Base-by-base conservation (phyloP, 164 flowering plant species). In the Vitis cinerea region DNA sequence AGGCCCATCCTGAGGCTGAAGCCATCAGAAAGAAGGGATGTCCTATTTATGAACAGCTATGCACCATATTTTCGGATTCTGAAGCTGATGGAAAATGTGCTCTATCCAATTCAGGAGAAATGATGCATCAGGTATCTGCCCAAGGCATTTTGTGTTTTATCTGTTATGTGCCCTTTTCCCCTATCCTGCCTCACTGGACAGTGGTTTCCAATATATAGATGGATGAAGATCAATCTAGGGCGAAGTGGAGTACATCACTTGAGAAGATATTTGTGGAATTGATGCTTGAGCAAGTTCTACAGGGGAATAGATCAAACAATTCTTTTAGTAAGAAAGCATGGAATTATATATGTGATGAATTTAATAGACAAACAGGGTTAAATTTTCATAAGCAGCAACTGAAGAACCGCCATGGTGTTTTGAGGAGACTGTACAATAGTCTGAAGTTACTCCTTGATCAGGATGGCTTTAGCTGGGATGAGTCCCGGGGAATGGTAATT, bases 271-370 rank as follows among this genome's bases (percentile, higher is more conserved):
- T 53, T 53, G 56, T 12, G 6, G 56, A 53, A 14, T 53, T 53
- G 16, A 53, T 53, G 56, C 56, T 53, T 0, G 56, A 53, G 56
- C 56, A 53, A n/a, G 56, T 53, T 13, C 56, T 53, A n/a, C 56
- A 13, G 29, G 62, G 62, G 15, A 59, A 59, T 59, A 59, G 62
- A 14, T 59, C 62, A 53, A 53, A 53, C 56, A 53, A 53, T 53
- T 14, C 56, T 53, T 53, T 53, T 53, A 53, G 4, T n/a, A 53
- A 14, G n/a, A 10, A 53, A 53, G 56, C 56, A 53, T 53, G 56
- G 56, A 13, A 53, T 12, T 53, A 53, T 53, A 53, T 53, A 53
- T 12, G 56, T 12, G 56, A 53, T 53, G 56, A 53, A 53, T 53
- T 53, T n/a, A 53, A 53, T 53, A 53, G 56, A 13, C 56, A 53